Evolutionary conservation across 192 early-diverging fungal species (phyloP), one percentile per base, ranked within the genome.

Genomic region (Anaeromyces robustus): DNA sequence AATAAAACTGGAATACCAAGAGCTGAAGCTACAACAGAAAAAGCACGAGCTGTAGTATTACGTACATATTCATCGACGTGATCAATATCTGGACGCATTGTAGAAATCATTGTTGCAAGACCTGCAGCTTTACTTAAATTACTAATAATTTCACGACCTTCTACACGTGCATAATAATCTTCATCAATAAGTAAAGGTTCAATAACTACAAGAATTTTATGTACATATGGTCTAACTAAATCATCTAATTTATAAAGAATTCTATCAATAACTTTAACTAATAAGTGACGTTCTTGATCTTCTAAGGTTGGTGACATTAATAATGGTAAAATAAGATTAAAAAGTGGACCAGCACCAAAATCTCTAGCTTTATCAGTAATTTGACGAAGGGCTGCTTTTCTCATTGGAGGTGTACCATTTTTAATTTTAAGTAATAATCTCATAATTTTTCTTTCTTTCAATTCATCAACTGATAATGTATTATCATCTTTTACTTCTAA

Each of bases 71-170:
- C 98, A 86, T 99, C 96, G 2, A 89, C 90, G 82, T 98, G 95
- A 85, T 99, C 97, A 82, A 99, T 97, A 85, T 98, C 97, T 11
- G 97, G 96, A n/a, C 97, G 93, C 98, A 99, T 96, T 16, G 95
- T 96, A 29, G 97, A 92, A 81, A 99, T 96, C 98, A 99, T 98
- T 32, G 96, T 95, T 11, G 96, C 93, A 77, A 99, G 87, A 77
- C 98, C 98, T 0, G 96, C 98, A 11, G 98, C 98, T 84, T 98
- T 99, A 84, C 92, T 92, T 59, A 99, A 88, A 86, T 98, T 99
- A 84, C 92, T 93, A 85, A 99, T 98, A 84, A 99, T 96, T 83
- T 98, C 97, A 79, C 97, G 92, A 59, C 95, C 97, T 89, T 99
- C 97, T 12, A 94, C 92, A 29, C 97, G 92, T 30, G 97, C 96